Conservation (phyloP, 202 grass and related monocot species). For the Zizania palustris region DNA sequence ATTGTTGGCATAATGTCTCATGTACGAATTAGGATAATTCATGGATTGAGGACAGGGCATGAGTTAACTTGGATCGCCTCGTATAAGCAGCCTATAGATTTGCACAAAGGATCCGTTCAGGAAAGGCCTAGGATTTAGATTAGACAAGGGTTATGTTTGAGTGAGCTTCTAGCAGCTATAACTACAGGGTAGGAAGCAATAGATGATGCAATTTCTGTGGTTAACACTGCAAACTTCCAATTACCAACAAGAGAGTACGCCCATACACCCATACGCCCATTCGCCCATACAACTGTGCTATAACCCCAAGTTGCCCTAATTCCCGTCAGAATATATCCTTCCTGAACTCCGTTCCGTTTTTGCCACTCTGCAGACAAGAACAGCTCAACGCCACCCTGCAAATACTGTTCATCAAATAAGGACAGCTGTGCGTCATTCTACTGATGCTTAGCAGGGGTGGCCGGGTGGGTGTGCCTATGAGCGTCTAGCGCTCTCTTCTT, state of each 20-base stretch:
- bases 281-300: no score
- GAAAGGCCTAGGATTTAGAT: not conserved
- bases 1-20: not conserved
- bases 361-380: conserved; percentile 66
- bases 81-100: not conserved
- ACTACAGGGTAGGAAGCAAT: not conserved
- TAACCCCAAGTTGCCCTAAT: conserved; percentile 30
- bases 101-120: not conserved
- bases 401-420: conserved; percentile 42
- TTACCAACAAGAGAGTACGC: not conserved
- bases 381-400: conserved; percentile 57
- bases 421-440: conserved; percentile 44
- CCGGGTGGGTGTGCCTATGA: conserved; percentile 32
- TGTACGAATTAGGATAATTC: not conserved
- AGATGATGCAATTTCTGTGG: not conserved
- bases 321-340: conserved; percentile 44
- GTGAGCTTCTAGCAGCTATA: no score
- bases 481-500: no score
- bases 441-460: conserved; percentile 22
- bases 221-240: not conserved
- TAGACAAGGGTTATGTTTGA: no score
- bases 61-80: not conserved
- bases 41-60: not conserved
- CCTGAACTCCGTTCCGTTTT: conserved; percentile 64
- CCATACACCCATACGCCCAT: not conserved